A percentile compares a stretch with the other conserved stretches of the same genome.
phyloP scores from a whole-genome alignment of 257 asterid genomes.

The Linderniella brevidens region DNA sequence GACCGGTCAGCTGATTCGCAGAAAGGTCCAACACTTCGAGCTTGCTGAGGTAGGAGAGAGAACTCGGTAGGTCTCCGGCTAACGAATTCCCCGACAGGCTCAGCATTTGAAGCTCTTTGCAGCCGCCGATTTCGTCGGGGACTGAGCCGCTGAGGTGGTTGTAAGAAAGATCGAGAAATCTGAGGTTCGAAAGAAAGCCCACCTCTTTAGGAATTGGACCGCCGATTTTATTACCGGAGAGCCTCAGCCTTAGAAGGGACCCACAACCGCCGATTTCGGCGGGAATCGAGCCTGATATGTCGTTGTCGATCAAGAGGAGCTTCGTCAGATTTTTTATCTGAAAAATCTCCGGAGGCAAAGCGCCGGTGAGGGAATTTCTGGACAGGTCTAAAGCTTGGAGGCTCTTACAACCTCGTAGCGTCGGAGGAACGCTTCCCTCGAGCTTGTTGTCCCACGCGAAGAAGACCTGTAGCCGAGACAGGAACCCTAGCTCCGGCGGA shows the following conservation, averaged over 20 bases:
- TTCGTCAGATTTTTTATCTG: conserved; percentile 41
- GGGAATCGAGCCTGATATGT: conserved; percentile 46
- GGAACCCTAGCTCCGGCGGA: conserved; percentile 39
- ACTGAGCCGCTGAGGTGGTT: conserved; percentile 33
- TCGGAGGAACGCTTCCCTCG: conserved; percentile 46
- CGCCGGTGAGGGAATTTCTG: conserved; percentile 37
- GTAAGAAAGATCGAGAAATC: conserved; percentile 46
- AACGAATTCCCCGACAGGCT: conserved; percentile 42
- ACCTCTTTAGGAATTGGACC: conserved; percentile 47
- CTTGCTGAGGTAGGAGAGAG: conserved; percentile 34
- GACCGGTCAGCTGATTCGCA: conserved; percentile 32
- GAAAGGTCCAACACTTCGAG: conserved; percentile 52
- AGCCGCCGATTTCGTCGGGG: conserved; percentile 51
- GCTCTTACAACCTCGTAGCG: conserved; percentile 42
- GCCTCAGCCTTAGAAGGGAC: conserved; percentile 34
- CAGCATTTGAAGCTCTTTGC: conserved; percentile 47
- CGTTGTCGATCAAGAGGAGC: conserved; percentile 50
- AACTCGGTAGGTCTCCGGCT: conserved; percentile 29
- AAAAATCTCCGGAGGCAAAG: conserved; percentile 35
- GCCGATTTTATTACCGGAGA: conserved; percentile 34
- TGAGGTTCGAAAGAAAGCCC: conserved; percentile 27
- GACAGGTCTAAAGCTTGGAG: conserved; percentile 60
- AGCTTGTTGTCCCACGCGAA: conserved; percentile 73
- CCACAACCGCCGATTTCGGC: conserved; percentile 42
- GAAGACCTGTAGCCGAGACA: conserved; percentile 31